Conservation (phyloP, 352 stramenopile genomes). For the Phytophthora sp. region DNA sequence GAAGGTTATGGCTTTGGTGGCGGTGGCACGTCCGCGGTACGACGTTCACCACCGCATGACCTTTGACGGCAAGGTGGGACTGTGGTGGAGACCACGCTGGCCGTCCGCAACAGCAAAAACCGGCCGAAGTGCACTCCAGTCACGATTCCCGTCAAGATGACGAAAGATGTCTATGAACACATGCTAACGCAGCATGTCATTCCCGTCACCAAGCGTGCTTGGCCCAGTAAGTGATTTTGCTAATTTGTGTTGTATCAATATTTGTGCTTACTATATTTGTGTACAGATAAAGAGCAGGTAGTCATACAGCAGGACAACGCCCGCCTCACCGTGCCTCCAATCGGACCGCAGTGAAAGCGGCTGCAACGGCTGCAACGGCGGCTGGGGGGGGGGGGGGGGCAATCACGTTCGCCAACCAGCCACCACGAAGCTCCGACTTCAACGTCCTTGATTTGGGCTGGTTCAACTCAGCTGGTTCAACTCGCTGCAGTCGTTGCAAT, state of each 20-base stretch:
- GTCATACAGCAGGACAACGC: background rate
- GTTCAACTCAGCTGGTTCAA: background rate
- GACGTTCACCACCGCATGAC: background rate
- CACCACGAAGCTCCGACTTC: background rate
- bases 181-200: background rate
- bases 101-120: background rate
- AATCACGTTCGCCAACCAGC: background rate
- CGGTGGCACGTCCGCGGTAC: background rate
- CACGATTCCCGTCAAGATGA: background rate
- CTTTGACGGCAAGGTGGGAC: background rate
- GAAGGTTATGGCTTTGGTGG: no score
- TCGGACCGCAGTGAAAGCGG: background rate
- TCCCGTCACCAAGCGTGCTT: background rate
- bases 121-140: constrained; percentile 1
- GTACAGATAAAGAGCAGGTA: background rate
- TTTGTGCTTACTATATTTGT: background rate
- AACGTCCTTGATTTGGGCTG: background rate
- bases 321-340: no score
- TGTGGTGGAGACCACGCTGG: background rate
- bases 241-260: background rate
- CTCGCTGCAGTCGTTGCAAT: background rate
- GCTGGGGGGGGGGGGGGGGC: no score
- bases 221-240: background rate
- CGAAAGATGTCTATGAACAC: background rate
- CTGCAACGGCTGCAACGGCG: background rate